These are phyloP conservation scores for Chaetomiaceae sp. DNA, from an alignment of 2,329 filamentous ascomycete genomes.

Conservation along the genomic window DNA sequence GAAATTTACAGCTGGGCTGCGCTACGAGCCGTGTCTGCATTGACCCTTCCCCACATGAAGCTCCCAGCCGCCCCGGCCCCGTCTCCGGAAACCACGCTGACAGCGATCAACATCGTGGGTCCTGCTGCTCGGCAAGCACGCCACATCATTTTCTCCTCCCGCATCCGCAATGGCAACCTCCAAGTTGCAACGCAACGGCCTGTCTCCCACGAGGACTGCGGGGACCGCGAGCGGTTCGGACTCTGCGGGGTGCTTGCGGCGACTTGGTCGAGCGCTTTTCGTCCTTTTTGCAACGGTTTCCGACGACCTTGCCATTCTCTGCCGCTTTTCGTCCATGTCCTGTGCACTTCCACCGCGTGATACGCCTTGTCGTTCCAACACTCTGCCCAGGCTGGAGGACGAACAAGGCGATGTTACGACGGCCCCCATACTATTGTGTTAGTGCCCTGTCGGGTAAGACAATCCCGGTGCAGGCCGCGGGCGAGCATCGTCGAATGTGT, in stretches of 20 bases:
- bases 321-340: conserved; percentile 23
- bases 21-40: conserved; percentile 26
- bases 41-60: conserved; percentile 6
- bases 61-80: background rate
- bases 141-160: background rate
- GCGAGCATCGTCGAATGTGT: background rate
- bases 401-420: conserved; percentile 17
- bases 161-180: conserved; percentile 2
- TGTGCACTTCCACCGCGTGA: background rate
- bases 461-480: background rate
- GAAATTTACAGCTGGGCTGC: background rate
- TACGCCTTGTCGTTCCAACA: too few species aligned
- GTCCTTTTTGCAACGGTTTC: background rate
- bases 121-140: conserved; percentile 4
- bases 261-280: background rate
- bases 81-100: background rate
- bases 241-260: background rate
- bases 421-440: background rate
- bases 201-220: background rate
- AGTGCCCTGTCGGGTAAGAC: background rate
- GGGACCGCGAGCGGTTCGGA: background rate
- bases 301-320: conserved; percentile 21
- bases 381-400: background rate
- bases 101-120: conserved; percentile 1
- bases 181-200: too few species aligned